Evolutionary conservation across 805 yeast species (phyloP), one percentile per base, ranked within the genome.

Genomic region (Metschnikowia koreensis): DNA sequence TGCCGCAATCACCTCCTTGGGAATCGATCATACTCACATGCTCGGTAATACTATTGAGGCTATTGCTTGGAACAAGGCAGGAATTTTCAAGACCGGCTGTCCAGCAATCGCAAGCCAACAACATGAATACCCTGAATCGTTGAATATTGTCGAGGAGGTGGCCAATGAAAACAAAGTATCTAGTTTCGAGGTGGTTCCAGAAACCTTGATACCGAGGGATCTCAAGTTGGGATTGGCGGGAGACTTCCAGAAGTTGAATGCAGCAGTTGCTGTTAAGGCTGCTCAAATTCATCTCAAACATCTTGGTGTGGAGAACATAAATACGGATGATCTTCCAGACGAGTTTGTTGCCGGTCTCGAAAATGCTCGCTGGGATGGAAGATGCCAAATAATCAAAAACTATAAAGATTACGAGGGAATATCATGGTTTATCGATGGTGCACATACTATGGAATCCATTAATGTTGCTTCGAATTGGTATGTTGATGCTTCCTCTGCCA

Each of bases 1-100:
- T 1, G 85, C 96, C 44, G 99, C 96, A 38, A 86, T 94, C 15
- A 74, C 94, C 2, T 80, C 93, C 6, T 70, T 94, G 54, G 99
- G 98, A 0, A 86, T 94, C 41, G 99, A 94, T 67, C 99, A 94
- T 67, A 86, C 91, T 0, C 75, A 82, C 49, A 84, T 90, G 79
- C 74, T 94, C 48, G 99, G 99, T 7, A 75, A 83, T 57, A 92
- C 97, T 0, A 78, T 94, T 38, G 89, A 83, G 56, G 87, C 89
- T 52, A 94, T 94, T 59, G 93, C 98, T 2, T 90, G 97, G 96
- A 93, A 94, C 70, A 94, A 94, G 69, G 86, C 92, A 17, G 99
- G 99, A 0, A 96, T 94, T 43, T 89, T 86, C 73, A 94, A 94
- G 63, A 54, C 66, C 2, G 81, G 77, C 5, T 73, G 82, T 0